Evolutionary conservation across 1,284 basidiomycete genomes (phyloP).

Genomic region (Athelia sp.): DNA sequence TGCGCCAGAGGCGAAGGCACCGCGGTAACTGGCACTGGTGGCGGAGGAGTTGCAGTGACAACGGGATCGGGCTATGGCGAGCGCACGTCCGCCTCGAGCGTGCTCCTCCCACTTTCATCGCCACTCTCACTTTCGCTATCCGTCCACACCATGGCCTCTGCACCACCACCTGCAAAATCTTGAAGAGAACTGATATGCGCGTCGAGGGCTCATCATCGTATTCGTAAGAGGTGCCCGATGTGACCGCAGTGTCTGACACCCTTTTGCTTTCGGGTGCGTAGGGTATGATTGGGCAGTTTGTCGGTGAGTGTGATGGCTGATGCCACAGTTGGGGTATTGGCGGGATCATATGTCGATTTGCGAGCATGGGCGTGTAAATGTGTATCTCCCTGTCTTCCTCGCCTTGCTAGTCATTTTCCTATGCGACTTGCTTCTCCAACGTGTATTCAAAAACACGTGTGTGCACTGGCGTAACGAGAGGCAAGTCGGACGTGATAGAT

Average conservation of each 20-base stretch:
- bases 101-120: too few relatives aligned
- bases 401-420: neutral
- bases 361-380: neutral
- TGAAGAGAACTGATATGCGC: slow-evolving; percentile 32
- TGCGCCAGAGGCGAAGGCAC: too few relatives aligned
- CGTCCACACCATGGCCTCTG: slow-evolving; percentile 21
- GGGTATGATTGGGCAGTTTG: too few relatives aligned
- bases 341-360: neutral
- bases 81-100: too few relatives aligned
- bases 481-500: neutral
- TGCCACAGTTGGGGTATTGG: too few relatives aligned
- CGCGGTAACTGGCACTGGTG: too few relatives aligned
- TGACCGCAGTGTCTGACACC: neutral
- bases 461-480: neutral
- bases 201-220: slow-evolving; percentile 11
- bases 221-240: neutral
- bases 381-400: neutral
- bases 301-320: too few relatives aligned
- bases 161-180: slow-evolving; percentile 37
- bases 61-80: too few relatives aligned
- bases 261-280: too few relatives aligned
- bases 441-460: neutral
- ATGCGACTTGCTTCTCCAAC: neutral
- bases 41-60: too few relatives aligned
- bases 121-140: slow-evolving; percentile 6